A percentile compares a stretch with the other conserved stretches of the same genome.
phyloP scores from a whole-genome alignment of 73 alveolate genomes.

The Paramecium caudatum region DNA sequence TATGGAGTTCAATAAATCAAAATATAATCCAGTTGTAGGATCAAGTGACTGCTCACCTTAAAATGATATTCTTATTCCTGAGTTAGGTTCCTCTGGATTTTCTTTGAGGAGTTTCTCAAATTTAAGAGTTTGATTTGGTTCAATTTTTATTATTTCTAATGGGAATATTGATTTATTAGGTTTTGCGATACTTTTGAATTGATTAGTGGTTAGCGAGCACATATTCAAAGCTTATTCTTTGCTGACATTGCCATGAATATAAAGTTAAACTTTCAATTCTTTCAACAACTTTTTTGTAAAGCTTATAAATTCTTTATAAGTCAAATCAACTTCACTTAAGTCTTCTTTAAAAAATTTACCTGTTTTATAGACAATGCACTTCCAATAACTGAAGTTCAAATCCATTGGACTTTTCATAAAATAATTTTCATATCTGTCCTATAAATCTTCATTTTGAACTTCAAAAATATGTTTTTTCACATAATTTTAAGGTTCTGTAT shows the following conservation, averaged over 20 bases:
- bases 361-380: slow-evolving; percentile 24
- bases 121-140: not conserved
- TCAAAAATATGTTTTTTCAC: slow-evolving; percentile 56
- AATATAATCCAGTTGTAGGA: slow-evolving; percentile 2
- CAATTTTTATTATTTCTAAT: not conserved
- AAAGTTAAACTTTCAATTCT: not conserved
- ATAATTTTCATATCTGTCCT: slow-evolving; percentile 60
- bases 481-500: slow-evolving; percentile 2
- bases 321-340: slow-evolving; percentile 22
- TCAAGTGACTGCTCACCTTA: slow-evolving; percentile 33
- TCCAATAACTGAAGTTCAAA: slow-evolving; percentile 32
- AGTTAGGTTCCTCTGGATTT: slow-evolving; percentile 64
- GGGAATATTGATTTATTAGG: slow-evolving; percentile 11
- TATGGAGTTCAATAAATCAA: slow-evolving; percentile 6
- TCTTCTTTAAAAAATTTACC: slow-evolving; percentile 62
- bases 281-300: not conserved
- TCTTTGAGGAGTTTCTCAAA: slow-evolving; percentile 25
- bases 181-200: not conserved
- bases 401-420: slow-evolving; percentile 61
- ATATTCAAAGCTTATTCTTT: slow-evolving; percentile 1
- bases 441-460: not conserved
- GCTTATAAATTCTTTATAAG: not conserved
- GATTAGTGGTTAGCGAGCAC: not conserved
- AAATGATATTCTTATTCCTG: not conserved
- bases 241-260: slow-evolving; percentile 43